Conservation (phyloP, 2,329 filamentous ascomycete species). For the Cladosporium velox region DNA sequence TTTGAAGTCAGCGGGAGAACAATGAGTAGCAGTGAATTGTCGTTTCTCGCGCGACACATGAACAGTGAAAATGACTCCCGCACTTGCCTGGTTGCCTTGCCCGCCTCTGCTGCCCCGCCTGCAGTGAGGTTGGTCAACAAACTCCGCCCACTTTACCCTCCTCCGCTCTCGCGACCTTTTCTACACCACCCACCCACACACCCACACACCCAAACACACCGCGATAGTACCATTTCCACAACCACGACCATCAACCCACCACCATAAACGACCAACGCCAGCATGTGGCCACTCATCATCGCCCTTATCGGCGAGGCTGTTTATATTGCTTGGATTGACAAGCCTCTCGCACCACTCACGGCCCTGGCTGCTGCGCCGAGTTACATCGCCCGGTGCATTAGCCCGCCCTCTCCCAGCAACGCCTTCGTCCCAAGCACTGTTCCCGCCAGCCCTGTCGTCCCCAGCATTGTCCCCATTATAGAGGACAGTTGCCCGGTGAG, state of each 20-base stretch:
- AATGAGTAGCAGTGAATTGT: background rate
- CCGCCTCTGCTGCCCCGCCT: background rate
- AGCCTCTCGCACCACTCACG: no score
- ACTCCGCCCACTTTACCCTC: background rate
- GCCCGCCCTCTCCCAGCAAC: background rate
- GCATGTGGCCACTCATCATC: no score
- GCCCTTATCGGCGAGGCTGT: no score
- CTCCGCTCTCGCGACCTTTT: background rate
- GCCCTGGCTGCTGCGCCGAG: no score
- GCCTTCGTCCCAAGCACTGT: background rate
- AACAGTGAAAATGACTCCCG: background rate
- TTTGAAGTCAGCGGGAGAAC: background rate
- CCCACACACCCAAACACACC: background rate
- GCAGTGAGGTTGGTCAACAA: background rate
- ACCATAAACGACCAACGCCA: no score
- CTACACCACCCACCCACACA: background rate
- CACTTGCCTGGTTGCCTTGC: background rate
- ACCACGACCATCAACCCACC: background rate
- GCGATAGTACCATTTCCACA: background rate
- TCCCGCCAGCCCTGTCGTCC: background rate
- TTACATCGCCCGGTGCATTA: no score
- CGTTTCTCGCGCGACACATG: background rate
- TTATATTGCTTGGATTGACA: no score
- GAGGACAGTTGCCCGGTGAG: background rate
- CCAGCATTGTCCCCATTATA: background rate